phyloP scores from a whole-genome alignment of 2,329 filamentous ascomycete genomes.

The Fusarium kyushuense region DNA sequence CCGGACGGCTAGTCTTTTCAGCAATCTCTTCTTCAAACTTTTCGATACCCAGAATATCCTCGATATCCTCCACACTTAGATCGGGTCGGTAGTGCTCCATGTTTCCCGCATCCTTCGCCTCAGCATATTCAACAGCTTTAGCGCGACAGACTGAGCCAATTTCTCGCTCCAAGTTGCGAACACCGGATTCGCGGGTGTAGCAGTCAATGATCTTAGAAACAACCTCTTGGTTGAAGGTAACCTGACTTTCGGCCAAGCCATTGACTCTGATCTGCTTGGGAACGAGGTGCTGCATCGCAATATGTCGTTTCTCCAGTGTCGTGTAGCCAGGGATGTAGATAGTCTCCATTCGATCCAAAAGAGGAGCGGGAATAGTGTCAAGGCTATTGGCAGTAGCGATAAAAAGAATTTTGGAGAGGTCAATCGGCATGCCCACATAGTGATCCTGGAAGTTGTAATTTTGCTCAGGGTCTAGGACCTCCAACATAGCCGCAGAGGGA shows the following conservation, averaged over 20 bases:
- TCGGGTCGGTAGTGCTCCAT: conserved; percentile 77
- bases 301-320: conserved; percentile 95
- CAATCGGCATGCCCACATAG: conserved; percentile 95
- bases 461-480: conserved; percentile 97
- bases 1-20: conserved; percentile 84
- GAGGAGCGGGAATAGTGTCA: conserved; percentile 92
- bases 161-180: conserved; percentile 95
- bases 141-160: conserved; percentile 93
- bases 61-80: conserved; percentile 83
- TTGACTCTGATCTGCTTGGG: conserved; percentile 96
- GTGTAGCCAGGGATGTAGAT: conserved; percentile 96
- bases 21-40: conserved; percentile 96
- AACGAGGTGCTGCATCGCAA: conserved; percentile 91
- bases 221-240: conserved; percentile 83
- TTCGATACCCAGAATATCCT: conserved; percentile 91
- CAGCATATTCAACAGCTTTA: conserved; percentile 94
- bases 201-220: conserved; percentile 95
- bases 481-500: conserved; percentile 96
- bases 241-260: conserved; percentile 80
- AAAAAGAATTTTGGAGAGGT: conserved; percentile 95
- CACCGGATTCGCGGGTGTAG: conserved; percentile 96
- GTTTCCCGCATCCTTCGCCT: conserved; percentile 81
- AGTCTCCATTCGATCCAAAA: conserved; percentile 97
- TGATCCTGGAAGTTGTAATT: conserved; percentile 96
- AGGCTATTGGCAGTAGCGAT: conserved; percentile 96